Evolutionary conservation across 148 eudicot genomes (phyloP).

Genomic region (Chenopodium album): DNA sequence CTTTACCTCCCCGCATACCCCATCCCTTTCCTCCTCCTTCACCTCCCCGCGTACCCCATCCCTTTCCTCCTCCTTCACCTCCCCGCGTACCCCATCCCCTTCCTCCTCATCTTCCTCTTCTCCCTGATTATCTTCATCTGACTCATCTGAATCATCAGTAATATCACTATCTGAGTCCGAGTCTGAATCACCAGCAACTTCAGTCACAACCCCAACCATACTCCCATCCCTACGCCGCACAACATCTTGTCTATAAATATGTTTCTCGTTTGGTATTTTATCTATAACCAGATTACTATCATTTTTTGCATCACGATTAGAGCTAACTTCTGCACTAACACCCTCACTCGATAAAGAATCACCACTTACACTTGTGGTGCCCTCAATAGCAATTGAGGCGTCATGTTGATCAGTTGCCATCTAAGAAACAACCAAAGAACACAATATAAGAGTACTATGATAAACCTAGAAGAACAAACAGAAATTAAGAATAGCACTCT

Average conservation of each 20-base stretch:
- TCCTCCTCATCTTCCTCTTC: slow-evolving; percentile 38
- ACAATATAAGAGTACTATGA: slow-evolving; percentile 7
- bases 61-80: too few relatives aligned
- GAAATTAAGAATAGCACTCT: not conserved
- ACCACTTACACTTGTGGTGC: slow-evolving; percentile 26
- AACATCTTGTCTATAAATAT: slow-evolving; percentile 84
- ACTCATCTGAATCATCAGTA: slow-evolving; percentile 65
- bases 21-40: slow-evolving; percentile 13
- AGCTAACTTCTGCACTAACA: slow-evolving; percentile 15
- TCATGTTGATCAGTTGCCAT: slow-evolving; percentile 49
- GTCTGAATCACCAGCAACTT: slow-evolving; percentile 94
- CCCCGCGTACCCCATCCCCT: slow-evolving; percentile 4
- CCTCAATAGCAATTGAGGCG: slow-evolving; percentile 29
- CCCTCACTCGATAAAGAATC: slow-evolving; percentile 18
- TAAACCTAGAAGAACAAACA: not conserved
- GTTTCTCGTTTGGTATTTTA: slow-evolving; percentile 35
- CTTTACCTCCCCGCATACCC: slow-evolving; percentile 29
- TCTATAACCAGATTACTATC: slow-evolving; percentile 30
- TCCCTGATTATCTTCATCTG: slow-evolving; percentile 32
- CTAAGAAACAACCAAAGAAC: slow-evolving; percentile 34
- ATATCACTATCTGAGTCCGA: slow-evolving; percentile 84
- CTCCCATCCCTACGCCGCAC: slow-evolving; percentile 55
- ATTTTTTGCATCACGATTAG: slow-evolving; percentile 26
- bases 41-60: slow-evolving; percentile 26
- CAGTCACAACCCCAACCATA: slow-evolving; percentile 79